Base-by-base conservation (phyloP, 169 alveolate genomes). In the Eimeria nieschulzi region DNA sequence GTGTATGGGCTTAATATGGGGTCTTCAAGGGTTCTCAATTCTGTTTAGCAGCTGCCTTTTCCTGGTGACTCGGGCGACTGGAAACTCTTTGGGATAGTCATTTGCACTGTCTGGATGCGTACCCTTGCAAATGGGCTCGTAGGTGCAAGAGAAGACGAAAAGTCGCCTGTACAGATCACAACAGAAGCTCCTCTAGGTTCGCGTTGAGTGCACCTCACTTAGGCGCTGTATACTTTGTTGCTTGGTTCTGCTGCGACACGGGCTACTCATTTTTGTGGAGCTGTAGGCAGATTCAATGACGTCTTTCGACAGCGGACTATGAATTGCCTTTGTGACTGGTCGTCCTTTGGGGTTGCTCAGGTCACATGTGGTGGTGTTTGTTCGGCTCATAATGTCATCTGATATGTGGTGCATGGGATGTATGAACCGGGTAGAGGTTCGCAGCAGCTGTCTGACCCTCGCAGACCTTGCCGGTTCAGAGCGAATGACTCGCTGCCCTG, bases 141-240 rank as follows among this genome's bases (percentile, higher is more conserved):
- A 82, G 90, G 90, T 82, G 90, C 63, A 78, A 82, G 64, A 82
- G 63, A 46, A 82, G 71, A n/a, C 90, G 90, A 54, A 82, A 82
- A 63, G 78, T 82, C 15, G 90, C 90, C 79, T 82, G 73, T 53
- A 82, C 90, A 68, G 53, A 82, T 68, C 78, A 82, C 21, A 82
- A 82, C 19, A 82, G 71, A 59, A 82, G 63, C 59, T 82, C 90
- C 10, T 82, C 90, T 53, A 59, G 90, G 90, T 82, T 9, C 8
- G 90, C n/a, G 78, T 61, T 15, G 26, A 0, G 17, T 54, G 53
- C 21, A 9, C 13, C 15, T 54, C 7, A 39, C 54, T 19, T 21
- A 33, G 46, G 46, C 46, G 46, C 55, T 21, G 68, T 46, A 9
- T 15, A 61, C 25, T 21, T n/a, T 51, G 21, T 54, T 78, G 7